Percentiles rank a stretch among this genome's conserved stretches.
Conservation (phyloP, 208 protist species). For the Leishmania arabica region DNA sequence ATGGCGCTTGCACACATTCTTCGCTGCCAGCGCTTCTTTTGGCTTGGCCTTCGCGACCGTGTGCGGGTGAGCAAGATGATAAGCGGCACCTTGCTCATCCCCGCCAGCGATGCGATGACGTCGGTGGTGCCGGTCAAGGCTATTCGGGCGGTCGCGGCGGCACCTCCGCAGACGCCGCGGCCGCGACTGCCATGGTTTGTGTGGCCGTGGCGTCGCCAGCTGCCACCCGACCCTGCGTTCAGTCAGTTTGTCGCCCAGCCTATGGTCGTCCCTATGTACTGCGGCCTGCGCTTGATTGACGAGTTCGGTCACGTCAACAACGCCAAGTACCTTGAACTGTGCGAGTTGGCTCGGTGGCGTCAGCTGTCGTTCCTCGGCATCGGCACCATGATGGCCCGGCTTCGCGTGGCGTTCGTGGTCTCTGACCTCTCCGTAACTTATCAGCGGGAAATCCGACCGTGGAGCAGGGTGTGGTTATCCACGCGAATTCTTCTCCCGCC, state of each 20-base stretch:
- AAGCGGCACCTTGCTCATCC: conserved; percentile 7
- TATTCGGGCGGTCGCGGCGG: conserved; percentile 8
- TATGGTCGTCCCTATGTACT: conserved; percentile 31
- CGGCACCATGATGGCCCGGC: background rate
- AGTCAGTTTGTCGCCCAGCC: conserved; percentile 20
- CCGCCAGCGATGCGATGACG: background rate
- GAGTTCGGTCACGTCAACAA: conserved; percentile 69
- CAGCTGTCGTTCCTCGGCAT: conserved; percentile 32
- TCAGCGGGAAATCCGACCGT: conserved; percentile 46
- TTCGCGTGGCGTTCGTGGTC: conserved; percentile 37
- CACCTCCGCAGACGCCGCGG: background rate
- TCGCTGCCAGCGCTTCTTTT: conserved; percentile 23
- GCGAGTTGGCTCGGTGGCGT: conserved; percentile 65
- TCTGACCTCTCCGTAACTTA: conserved; percentile 52
- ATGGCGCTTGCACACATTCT: conserved; percentile 16
- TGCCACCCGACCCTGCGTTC: conserved; percentile 14
- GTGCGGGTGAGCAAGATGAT: conserved; percentile 11
- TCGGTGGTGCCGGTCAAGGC: conserved; percentile 8
- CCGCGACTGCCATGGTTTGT: background rate
- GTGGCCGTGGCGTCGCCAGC: conserved; percentile 15
- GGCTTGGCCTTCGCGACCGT: conserved; percentile 23
- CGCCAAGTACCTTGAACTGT: conserved; percentile 68
- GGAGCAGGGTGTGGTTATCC: conserved; percentile 23
- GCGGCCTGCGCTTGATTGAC: conserved; percentile 61
- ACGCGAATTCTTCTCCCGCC: conserved; percentile 25